Conservation (phyloP, 805 yeast genomes). For the Yarrowia sp. region DNA sequence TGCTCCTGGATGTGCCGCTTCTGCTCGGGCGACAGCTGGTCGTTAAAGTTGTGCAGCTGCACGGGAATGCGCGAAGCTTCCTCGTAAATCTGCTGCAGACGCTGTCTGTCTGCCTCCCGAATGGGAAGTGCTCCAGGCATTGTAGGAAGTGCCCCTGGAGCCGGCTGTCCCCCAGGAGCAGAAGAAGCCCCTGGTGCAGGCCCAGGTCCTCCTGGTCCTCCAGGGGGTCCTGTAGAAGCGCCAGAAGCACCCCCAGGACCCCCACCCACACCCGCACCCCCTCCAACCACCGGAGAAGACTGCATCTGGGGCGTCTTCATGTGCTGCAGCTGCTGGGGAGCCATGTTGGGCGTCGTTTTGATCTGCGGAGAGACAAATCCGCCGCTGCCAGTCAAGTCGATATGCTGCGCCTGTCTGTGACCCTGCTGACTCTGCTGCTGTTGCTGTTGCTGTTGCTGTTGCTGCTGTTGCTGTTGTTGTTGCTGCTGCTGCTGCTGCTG, state of each 20-base stretch:
- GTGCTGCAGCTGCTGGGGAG: conserved; percentile 3
- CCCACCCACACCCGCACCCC: too few relatives aligned
- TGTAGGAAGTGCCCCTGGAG: conserved; percentile 17
- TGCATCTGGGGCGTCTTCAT: conserved; percentile 15
- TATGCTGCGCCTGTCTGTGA: conserved; percentile 2
- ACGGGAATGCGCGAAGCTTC: conserved; percentile 70
- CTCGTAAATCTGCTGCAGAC: conserved; percentile 58
- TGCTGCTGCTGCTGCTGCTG: not conserved
- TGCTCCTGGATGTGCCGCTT: conserved; percentile 55
- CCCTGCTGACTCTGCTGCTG: not conserved
- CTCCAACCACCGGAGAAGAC: too few relatives aligned
- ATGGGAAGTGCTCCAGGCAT: conserved; percentile 23
- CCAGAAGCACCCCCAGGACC: too few relatives aligned
- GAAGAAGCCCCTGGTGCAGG: too few relatives aligned
- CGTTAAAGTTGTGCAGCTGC: conserved; percentile 60
- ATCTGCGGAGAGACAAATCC: not conserved
- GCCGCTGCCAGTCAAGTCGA: conserved; percentile 3
- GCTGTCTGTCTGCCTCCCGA: conserved; percentile 56
- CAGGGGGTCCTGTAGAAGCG: too few relatives aligned
- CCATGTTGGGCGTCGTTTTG: conserved; percentile 15
- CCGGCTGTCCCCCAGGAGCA: too few relatives aligned
- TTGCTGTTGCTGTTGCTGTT: not conserved
- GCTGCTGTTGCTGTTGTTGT: not conserved
- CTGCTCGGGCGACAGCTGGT: conserved; percentile 58
- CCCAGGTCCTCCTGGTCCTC: too few relatives aligned